A percentile compares a stretch with the other conserved stretches of the same genome.
These are phyloP conservation scores for Psilocybe azurescens DNA, from an alignment of 768 basidiomycete genomes.

Conservation along the genomic window DNA sequence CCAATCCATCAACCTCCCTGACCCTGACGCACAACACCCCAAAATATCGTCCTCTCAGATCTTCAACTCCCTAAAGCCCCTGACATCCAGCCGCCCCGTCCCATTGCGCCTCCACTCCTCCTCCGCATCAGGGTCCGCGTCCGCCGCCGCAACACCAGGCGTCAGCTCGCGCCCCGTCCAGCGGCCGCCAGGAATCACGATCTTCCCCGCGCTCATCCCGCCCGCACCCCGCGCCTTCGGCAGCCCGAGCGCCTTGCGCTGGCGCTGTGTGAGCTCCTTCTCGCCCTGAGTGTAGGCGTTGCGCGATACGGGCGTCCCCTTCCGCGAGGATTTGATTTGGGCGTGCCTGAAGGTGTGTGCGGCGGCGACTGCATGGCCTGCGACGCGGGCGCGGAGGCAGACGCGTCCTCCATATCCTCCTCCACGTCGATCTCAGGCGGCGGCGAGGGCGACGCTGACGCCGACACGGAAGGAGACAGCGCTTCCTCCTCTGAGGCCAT, in stretches of 20 bases:
- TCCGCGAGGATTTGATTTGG: neutral
- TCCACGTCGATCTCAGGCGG: neutral
- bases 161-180: slow-evolving; percentile 31
- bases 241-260: slow-evolving; percentile 72
- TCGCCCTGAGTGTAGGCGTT: slow-evolving; percentile 17
- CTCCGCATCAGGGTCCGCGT: slow-evolving; percentile 49
- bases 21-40: neutral
- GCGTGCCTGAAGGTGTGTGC: neutral
- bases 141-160: slow-evolving; percentile 21
- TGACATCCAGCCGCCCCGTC: slow-evolving; percentile 73
- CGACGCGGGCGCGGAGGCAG: neutral
- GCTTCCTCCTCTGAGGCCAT: neutral
- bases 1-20: neutral
- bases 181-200: slow-evolving; percentile 71
- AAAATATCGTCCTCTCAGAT: slow-evolving; percentile 40
- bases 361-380: slow-evolving; percentile 1
- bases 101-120: slow-evolving; percentile 70
- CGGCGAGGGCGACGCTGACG: slow-evolving; percentile 3
- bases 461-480: neutral
- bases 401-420: neutral
- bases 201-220: slow-evolving; percentile 52
- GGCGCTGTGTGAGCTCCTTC: slow-evolving; percentile 62
- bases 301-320: slow-evolving; percentile 1
- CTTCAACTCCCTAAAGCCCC: slow-evolving; percentile 80
- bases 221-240: slow-evolving; percentile 50